Base-by-base conservation (phyloP, 805 yeast species). In the Kazachstania viticola region DNA sequence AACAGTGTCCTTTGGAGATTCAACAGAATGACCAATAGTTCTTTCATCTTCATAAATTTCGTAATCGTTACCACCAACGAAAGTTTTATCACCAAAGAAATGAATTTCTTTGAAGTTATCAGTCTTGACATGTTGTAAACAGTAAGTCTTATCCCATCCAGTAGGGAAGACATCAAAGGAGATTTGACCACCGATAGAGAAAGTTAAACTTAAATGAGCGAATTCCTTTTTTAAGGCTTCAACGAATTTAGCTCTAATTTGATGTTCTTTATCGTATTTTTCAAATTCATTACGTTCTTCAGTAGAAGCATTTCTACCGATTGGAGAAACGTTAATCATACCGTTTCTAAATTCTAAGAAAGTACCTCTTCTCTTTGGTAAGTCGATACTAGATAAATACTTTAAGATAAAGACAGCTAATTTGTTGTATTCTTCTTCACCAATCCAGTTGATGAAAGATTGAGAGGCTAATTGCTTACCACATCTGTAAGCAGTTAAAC, bases 81-180 rank as follows among this genome's bases (percentile, higher is more conserved):
- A 80, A 45, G 95, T 72, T 73, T 91, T 91, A 73, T 91, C 99
- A 65, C 99, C 98, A 57, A 91, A 91, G 76, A 91, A 91, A 69
- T 91, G 97, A 51, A 91, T 84, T 49, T 74, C 71, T 53, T 75
- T 69, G 67, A 87, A 91, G 44, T 79, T 75, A 63, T 88, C 95
- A 38, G 68, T 61, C 51, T 65, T 83, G 49, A 91, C 87, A 64
- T 88, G 98, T 63, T 79, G 85, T 58, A 91, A 73, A 63, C 94
- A 83, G 69, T 88, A 91, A 40, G 99, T 91, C 75, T 91, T 91
- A 65, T 91, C 99, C 99, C 99, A 91, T 56, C 99, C 98, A 42
- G 95, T 83, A 68, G 99, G 99, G 88, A 91, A 91, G 43, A 91
- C 97, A 55, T 91, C 99, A 53, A 91, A 91, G 22, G 97, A 88